Evolutionary conservation across 805 yeast genomes (phyloP).

Genomic region (Saccharomycopsis guyanensis): DNA sequence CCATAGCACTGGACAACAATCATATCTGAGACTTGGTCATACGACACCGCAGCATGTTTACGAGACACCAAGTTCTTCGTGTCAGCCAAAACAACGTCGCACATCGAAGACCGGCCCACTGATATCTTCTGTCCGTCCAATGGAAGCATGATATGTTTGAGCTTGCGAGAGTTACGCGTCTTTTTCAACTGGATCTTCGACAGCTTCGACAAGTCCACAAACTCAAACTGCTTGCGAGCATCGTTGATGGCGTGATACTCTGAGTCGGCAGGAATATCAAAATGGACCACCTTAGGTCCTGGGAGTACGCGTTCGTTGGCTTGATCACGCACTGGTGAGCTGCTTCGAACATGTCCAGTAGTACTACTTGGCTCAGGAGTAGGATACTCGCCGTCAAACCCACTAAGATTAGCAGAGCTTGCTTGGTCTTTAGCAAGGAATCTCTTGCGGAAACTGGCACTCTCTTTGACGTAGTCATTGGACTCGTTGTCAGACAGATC

Average conservation of each 20-base stretch:
- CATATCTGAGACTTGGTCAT: conserved; percentile 18
- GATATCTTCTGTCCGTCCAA: conserved; percentile 28
- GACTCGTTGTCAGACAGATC: conserved; percentile 2
- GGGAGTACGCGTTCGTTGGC: not conserved
- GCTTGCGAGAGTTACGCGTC: conserved; percentile 13
- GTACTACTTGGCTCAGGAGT: conserved; percentile 21
- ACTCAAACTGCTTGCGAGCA: conserved; percentile 2
- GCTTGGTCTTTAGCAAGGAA: not conserved
- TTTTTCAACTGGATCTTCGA: conserved; percentile 3
- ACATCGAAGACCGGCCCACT: conserved; percentile 48
- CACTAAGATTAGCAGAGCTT: not conserved
- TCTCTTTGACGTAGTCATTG: conserved; percentile 3
- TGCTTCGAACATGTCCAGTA: conserved; percentile 10
- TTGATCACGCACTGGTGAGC: conserved; percentile 14
- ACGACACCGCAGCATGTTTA: conserved; percentile 20
- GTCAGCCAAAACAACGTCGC: conserved; percentile 29
- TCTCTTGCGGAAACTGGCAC: not conserved
- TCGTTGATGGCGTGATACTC: conserved; percentile 6
- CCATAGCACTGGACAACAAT: conserved; percentile 43
- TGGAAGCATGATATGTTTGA: conserved; percentile 31
- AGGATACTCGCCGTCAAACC: conserved; percentile 6
- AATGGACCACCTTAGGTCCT: conserved; percentile 17
- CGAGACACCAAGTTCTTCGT: conserved; percentile 17
- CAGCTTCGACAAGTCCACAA: conserved; percentile 4
- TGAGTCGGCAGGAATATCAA: conserved; percentile 9